phyloP scores from a whole-genome alignment of 2,329 filamentous ascomycete species.

The Pestalotiopsis sp. region DNA sequence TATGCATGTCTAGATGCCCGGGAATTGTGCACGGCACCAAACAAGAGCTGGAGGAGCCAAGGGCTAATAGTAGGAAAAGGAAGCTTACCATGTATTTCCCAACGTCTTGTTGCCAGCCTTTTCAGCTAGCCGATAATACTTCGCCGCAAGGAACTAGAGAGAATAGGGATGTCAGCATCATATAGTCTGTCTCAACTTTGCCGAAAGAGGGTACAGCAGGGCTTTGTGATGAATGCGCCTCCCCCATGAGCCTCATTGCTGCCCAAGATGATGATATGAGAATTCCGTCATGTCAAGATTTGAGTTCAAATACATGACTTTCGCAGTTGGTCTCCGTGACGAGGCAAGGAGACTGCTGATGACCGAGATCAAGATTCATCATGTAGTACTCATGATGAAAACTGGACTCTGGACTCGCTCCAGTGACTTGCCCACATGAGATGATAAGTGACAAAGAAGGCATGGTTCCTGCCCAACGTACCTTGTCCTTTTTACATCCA shows the following conservation, averaged over 20 bases:
- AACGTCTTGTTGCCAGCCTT: conserved; percentile 85
- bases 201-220: conserved; percentile 14
- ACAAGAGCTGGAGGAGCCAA: conserved; percentile 20
- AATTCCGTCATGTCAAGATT: not conserved
- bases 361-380: not conserved
- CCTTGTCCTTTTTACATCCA: conserved; percentile 97
- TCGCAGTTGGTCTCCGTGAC: not conserved
- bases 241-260: conserved; percentile 37
- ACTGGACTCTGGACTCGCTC: not conserved
- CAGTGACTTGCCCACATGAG: conserved; percentile 16
- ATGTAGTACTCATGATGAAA: not conserved
- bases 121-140: conserved; percentile 91
- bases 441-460: conserved; percentile 26
- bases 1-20: conserved; percentile 8
- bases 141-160: conserved; percentile 74
- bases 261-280: conserved; percentile 37
- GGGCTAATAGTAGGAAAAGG: conserved; percentile 18
- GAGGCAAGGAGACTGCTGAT: conserved; percentile 7
- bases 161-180: conserved; percentile 50
- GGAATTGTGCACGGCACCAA: conserved; percentile 23
- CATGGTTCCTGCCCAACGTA: conserved; percentile 53
- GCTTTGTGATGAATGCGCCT: conserved; percentile 4
- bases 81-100: conserved; percentile 89
- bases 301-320: not conserved
- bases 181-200: conserved; percentile 33